Conservation (phyloP, 2,329 filamentous ascomycete species). For the Rhinocladiella similis region DNA sequence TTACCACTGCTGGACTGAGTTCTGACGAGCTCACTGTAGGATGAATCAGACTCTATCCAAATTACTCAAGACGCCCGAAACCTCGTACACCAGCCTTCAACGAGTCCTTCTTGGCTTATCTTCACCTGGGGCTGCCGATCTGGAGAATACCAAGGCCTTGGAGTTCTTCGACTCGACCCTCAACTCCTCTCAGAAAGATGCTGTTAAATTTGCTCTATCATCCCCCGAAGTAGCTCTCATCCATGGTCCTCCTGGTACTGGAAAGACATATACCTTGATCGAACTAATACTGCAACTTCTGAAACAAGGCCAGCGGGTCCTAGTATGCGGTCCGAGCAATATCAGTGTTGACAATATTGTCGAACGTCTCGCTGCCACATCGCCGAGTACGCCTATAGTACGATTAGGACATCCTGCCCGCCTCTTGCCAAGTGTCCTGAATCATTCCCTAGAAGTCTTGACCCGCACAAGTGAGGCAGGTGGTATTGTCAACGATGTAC, state of each 20-base stretch:
- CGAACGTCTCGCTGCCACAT: conserved; percentile 68
- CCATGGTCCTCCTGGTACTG: conserved; percentile 92
- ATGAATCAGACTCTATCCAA: conserved; percentile 66
- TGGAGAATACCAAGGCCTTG: conserved; percentile 46
- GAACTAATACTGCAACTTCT: conserved; percentile 92
- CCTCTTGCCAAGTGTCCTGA: conserved; percentile 80
- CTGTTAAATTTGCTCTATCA: conserved; percentile 77
- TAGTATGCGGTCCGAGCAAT: conserved; percentile 96
- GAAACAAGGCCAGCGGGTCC: conserved; percentile 68
- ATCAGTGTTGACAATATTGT: conserved; percentile 98
- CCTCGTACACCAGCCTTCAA: conserved; percentile 57
- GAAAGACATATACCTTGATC: conserved; percentile 94
- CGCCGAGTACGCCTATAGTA: conserved; percentile 77
- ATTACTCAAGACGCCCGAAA: conserved; percentile 58
- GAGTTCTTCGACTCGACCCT: conserved; percentile 58
- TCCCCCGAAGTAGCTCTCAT: conserved; percentile 83
- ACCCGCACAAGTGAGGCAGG: conserved; percentile 89
- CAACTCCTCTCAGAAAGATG: conserved; percentile 64
- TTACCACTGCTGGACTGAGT: conserved; percentile 16
- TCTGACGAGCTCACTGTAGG: conserved; percentile 35
- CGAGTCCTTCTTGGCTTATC: conserved; percentile 61
- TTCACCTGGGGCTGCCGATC: conserved; percentile 53
- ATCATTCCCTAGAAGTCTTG: conserved; percentile 86
- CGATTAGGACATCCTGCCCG: conserved; percentile 91
- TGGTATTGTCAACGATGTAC: conserved; percentile 83